Conservation (phyloP, 2,329 filamentous ascomycete species). For the Phoma sp. region DNA sequence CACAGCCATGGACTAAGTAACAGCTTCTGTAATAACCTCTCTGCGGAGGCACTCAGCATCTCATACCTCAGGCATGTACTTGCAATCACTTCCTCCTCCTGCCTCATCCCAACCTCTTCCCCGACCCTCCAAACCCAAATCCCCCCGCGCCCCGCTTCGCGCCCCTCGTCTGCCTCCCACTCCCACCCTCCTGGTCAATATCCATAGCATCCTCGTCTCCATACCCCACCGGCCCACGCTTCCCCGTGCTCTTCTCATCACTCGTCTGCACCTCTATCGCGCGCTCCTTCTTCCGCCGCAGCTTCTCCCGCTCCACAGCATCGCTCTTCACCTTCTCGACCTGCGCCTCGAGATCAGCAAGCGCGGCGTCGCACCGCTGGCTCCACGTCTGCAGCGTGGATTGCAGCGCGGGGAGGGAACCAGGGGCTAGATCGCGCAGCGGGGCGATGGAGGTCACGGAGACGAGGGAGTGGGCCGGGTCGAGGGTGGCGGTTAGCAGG, state of each 20-base stretch:
- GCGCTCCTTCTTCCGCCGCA: conserved; percentile 52
- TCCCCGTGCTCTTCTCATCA: conserved; percentile 41
- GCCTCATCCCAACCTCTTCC: conserved; percentile 35
- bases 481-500: conserved; percentile 81
- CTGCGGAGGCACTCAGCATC: too few relatives aligned
- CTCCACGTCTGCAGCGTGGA: conserved; percentile 76
- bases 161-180: conserved; percentile 33
- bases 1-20: too few relatives aligned
- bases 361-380: conserved; percentile 75
- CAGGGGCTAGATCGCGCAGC: conserved; percentile 82
- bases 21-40: too few relatives aligned
- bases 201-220: conserved; percentile 48
- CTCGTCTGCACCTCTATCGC: conserved; percentile 45
- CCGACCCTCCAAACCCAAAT: conserved; percentile 36
- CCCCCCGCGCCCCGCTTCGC: conserved; percentile 39
- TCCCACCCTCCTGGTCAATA: conserved; percentile 45
- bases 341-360: conserved; percentile 77
- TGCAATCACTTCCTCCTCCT: too few relatives aligned
- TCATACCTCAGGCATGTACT: too few relatives aligned
- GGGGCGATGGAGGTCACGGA: conserved; percentile 82
- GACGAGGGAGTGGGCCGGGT: conserved; percentile 77
- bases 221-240: conserved; percentile 27
- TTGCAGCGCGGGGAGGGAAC: conserved; percentile 73
- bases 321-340: conserved; percentile 69
- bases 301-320: conserved; percentile 51